A percentile compares a stretch with the other conserved stretches of the same genome.
These are phyloP conservation scores for Betula pendula DNA, from an alignment of 306 rosid species.

Conservation along the genomic window DNA sequence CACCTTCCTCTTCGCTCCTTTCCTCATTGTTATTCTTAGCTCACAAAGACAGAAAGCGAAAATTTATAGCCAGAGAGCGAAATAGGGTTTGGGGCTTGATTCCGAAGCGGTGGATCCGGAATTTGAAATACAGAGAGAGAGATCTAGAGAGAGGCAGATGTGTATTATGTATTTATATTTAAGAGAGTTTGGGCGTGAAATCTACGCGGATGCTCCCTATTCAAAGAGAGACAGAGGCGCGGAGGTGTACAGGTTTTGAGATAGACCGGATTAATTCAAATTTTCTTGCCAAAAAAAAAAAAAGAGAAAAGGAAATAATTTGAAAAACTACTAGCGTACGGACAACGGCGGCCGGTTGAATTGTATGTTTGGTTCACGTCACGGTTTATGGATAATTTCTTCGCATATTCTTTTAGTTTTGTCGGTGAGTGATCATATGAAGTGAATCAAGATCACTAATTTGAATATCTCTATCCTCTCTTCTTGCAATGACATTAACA, in stretches of 20 bases:
- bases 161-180: neutral
- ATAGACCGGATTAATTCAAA: conserved; percentile 8
- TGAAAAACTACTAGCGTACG: neutral
- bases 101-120: conserved; percentile 57
- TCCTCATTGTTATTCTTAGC: conserved; percentile 38
- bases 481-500: too few relatives aligned
- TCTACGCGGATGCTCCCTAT: conserved; percentile 23
- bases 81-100: conserved; percentile 43
- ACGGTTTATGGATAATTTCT: too few relatives aligned
- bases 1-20: conserved; percentile 56
- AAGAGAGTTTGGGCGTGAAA: conserved; percentile 22
- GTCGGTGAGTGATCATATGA: too few relatives aligned
- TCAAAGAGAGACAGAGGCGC: conserved; percentile 11
- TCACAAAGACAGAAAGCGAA: neutral
- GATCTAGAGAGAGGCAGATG: neutral
- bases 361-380: too few relatives aligned
- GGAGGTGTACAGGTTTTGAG: neutral
- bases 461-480: too few relatives aligned
- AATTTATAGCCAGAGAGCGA: conserved; percentile 12
- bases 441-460: too few relatives aligned
- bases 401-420: too few relatives aligned
- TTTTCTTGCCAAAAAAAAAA: neutral
- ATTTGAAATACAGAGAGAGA: conserved; percentile 27
- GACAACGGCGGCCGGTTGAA: conserved; percentile 23
- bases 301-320: neutral